Evolutionary conservation across 1,139 yeast species (phyloP).

Genomic region (Blastobotrys niveus): DNA sequence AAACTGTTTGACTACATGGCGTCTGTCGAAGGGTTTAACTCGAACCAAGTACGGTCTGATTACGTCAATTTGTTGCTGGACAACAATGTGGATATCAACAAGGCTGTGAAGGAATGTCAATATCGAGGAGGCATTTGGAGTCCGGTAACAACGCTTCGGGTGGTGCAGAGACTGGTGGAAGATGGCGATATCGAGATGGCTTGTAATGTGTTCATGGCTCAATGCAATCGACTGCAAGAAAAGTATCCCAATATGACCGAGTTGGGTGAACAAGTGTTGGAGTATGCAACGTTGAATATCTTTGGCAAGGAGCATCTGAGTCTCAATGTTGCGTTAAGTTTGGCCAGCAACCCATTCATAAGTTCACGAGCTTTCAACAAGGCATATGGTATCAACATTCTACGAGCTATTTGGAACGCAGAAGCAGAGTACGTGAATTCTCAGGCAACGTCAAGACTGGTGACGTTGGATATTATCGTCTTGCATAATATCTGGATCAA

Average conservation of each 20-base stretch:
- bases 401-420: constrained; percentile 21
- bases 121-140: constrained; percentile 33
- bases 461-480: constrained; percentile 21
- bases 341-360: constrained; percentile 24
- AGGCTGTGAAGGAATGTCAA: constrained; percentile 32
- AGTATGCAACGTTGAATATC: neutral
- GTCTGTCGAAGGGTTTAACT: constrained; percentile 17
- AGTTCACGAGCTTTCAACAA: constrained; percentile 22
- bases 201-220: constrained; percentile 23
- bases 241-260: neutral
- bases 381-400: constrained; percentile 20
- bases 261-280: constrained; percentile 13
- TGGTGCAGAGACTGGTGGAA: constrained; percentile 20
- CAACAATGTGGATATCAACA: constrained; percentile 23
- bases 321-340: constrained; percentile 15
- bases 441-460: constrained; percentile 10
- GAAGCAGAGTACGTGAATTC: constrained; percentile 10
- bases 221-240: constrained; percentile 18
- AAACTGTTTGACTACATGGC: constrained; percentile 29
- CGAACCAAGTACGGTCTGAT: constrained; percentile 24
- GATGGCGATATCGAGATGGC: constrained; percentile 24
- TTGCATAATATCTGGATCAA: constrained; percentile 26
- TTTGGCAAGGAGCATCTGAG: neutral
- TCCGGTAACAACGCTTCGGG: constrained; percentile 28
- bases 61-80: constrained; percentile 22